A percentile compares a stretch with the other conserved stretches of the same genome.
Conservation (phyloP, 2,329 filamentous ascomycete species). For the Colletotrichum liriopes region DNA sequence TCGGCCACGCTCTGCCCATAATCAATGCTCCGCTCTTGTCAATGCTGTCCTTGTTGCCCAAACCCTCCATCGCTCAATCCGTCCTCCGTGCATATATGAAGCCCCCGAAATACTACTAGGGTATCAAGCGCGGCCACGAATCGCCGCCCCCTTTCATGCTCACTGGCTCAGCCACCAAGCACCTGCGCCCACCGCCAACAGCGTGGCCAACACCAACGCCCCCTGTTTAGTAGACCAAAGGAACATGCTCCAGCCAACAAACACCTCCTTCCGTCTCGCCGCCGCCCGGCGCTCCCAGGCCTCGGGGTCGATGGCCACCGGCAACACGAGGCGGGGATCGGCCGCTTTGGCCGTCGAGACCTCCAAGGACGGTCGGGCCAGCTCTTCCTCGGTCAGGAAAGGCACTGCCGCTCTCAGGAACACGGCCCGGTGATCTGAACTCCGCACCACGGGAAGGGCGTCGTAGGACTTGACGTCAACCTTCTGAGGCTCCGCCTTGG, state of each 20-base stretch:
- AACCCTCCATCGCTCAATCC: background rate
- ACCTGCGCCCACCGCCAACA: slow-evolving; percentile 59
- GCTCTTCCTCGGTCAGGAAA: slow-evolving; percentile 61
- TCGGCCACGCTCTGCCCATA: slow-evolving; percentile 3
- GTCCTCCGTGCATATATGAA: background rate
- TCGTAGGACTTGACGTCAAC: slow-evolving; percentile 77
- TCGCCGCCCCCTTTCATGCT: background rate
- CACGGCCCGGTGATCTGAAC: slow-evolving; percentile 91
- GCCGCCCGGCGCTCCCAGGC: slow-evolving; percentile 67
- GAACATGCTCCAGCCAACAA: slow-evolving; percentile 70
- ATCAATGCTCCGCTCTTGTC: slow-evolving; percentile 22
- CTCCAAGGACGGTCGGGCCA: slow-evolving; percentile 53
- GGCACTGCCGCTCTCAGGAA: slow-evolving; percentile 80
- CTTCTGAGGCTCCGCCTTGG: slow-evolving; percentile 51
- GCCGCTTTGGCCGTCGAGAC: slow-evolving; percentile 20
- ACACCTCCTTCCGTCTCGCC: slow-evolving; percentile 62
- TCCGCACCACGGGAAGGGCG: slow-evolving; percentile 83
- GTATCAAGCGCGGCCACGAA: slow-evolving; percentile 7
- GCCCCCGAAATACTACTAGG: background rate
- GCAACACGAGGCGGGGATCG: slow-evolving; percentile 63
- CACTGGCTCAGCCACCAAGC: slow-evolving; percentile 60
- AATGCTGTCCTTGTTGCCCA: background rate
- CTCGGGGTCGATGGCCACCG: slow-evolving; percentile 68
- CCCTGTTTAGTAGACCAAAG: slow-evolving; percentile 69
- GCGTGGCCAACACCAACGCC: slow-evolving; percentile 60